Evolutionary conservation across 2,329 filamentous ascomycete species (phyloP).

Genomic region (Coniochaeta ligniaria): DNA sequence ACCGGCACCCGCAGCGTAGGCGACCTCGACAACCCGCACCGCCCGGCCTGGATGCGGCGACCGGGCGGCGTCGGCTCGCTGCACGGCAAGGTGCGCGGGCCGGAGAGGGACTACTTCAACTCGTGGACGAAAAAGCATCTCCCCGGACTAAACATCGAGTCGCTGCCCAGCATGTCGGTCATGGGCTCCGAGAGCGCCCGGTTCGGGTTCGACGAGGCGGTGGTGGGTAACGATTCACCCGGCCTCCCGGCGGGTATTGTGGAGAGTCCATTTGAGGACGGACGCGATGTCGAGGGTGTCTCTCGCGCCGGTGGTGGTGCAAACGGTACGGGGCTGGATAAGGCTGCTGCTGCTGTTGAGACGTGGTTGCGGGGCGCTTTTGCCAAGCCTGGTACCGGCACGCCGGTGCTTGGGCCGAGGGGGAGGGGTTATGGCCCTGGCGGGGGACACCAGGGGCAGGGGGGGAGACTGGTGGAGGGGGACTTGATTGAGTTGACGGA

Average conservation of each 20-base stretch:
- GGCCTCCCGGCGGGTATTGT: conserved; percentile 30
- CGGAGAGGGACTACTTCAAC: conserved; percentile 78
- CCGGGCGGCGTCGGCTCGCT: conserved; percentile 87
- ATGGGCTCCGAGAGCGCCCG: conserved; percentile 54
- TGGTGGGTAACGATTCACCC: conserved; percentile 10
- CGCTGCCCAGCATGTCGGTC: conserved; percentile 58
- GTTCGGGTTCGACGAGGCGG: conserved; percentile 41
- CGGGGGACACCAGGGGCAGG: conserved; percentile 10
- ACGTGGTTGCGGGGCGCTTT: conserved; percentile 85
- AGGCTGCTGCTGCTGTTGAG: conserved; percentile 81
- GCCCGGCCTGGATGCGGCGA: conserved; percentile 62
- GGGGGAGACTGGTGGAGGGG: conserved; percentile 12
- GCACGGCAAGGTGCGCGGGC: conserved; percentile 64
- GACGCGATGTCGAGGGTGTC: conserved; percentile 31
- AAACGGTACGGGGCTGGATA: conserved; percentile 56
- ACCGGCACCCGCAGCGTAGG: conserved; percentile 26
- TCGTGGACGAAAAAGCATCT: conserved; percentile 78
- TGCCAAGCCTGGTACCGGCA: conserved; percentile 45
- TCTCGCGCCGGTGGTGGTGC: conserved; percentile 28
- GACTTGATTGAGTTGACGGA: conserved; percentile 21
- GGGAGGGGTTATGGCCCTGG: conserved; percentile 7
- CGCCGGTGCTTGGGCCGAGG: conserved; percentile 34
- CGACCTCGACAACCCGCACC: conserved; percentile 20
- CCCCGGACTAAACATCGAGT: conserved; percentile 67
- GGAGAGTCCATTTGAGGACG: conserved; percentile 43